Conservation (phyloP, 345 rosid species). For the Garcia nutans region DNA sequence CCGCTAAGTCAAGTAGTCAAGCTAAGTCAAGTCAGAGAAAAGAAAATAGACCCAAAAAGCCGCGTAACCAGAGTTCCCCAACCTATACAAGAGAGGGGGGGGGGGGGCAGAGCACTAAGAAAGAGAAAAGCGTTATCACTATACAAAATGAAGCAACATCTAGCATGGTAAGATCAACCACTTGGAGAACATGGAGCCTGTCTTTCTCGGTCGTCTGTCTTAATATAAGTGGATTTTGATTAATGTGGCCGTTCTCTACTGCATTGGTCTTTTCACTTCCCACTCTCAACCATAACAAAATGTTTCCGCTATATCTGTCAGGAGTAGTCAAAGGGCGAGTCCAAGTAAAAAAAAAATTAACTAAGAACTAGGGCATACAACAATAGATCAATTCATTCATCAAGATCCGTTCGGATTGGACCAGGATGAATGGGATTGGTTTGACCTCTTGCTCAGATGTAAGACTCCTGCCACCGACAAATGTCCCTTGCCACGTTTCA, state of each 20-base stretch:
- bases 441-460: slow-evolving; percentile 7
- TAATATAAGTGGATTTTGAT: neutral
- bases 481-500: slow-evolving; percentile 9
- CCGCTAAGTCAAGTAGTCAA: too few species aligned
- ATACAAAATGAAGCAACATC: too few species aligned
- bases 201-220: too few species aligned
- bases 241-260: slow-evolving; percentile 11
- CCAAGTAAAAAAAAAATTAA: slow-evolving; percentile 18
- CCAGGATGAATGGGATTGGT: slow-evolving; percentile 6
- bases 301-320: slow-evolving; percentile 20
- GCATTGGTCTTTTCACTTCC: slow-evolving; percentile 23
- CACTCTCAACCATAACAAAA: slow-evolving; percentile 22
- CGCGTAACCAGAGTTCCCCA: too few species aligned
- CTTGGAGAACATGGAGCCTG: too few species aligned
- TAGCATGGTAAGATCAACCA: too few species aligned
- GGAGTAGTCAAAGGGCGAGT: slow-evolving; percentile 13
- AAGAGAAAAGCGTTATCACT: too few species aligned
- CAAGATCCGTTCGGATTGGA: neutral
- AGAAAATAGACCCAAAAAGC: too few species aligned
- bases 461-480: neutral
- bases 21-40: too few species aligned
- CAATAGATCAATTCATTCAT: too few species aligned
- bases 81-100: too few species aligned
- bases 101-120: too few species aligned
- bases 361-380: neutral